These are phyloP conservation scores for Erythrobasidium hasegawianum DNA, from an alignment of 1,284 basidiomycete genomes.

Conservation along the genomic window DNA sequence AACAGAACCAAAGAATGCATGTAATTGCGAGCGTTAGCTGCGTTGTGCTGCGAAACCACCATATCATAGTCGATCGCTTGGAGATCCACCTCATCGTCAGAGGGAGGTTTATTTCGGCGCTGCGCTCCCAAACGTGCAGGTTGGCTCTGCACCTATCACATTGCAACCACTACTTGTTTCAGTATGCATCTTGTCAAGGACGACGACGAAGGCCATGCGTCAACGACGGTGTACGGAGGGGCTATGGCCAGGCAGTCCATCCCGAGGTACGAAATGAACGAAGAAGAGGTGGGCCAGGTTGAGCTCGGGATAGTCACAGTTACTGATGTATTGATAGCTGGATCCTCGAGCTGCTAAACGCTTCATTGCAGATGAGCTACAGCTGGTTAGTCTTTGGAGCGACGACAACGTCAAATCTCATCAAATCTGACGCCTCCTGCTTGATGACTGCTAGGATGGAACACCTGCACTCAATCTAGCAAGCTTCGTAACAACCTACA, in stretches of 20 bases:
- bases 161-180: too few relatives aligned
- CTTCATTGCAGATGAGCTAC: conserved; percentile 35
- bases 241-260: conserved; percentile 34
- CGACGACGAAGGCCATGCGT: conserved; percentile 35
- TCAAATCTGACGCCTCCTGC: too few relatives aligned
- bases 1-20: too few relatives aligned
- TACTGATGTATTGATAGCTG: too few relatives aligned
- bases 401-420: too few relatives aligned
- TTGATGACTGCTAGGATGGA: conserved; percentile 38
- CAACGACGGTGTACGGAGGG: conserved; percentile 47
- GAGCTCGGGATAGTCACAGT: too few relatives aligned
- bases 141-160: too few relatives aligned
- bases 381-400: conserved; percentile 26
- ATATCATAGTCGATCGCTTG: too few relatives aligned
- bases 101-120: too few relatives aligned
- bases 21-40: too few relatives aligned
- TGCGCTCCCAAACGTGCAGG: too few relatives aligned
- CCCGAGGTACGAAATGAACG: conserved; percentile 39
- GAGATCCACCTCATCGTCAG: not conserved
- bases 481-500: conserved; percentile 41
- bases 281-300: conserved; percentile 43
- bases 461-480: conserved; percentile 41
- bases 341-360: conserved; percentile 33
- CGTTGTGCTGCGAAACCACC: too few relatives aligned
- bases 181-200: conserved; percentile 9